phyloP scores from a whole-genome alignment of 2,329 filamentous ascomycete species.

The Ophiostoma australiae region DNA sequence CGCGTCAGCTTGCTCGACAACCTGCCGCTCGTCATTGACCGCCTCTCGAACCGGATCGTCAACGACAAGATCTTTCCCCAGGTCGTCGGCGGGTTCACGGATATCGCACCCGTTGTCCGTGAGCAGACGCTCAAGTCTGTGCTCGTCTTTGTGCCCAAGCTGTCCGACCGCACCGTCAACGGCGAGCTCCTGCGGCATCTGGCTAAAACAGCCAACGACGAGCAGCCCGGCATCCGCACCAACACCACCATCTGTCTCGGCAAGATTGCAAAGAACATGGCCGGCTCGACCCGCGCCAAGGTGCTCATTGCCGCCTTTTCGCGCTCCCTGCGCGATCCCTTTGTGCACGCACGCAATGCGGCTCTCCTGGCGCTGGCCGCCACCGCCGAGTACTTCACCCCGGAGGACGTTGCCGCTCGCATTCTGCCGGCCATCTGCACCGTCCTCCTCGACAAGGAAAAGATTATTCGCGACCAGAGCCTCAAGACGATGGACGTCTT shows the following conservation, averaged over 20 bases:
- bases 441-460: conserved; percentile 88
- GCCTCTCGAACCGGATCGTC: conserved; percentile 78
- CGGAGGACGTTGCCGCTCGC: conserved; percentile 82
- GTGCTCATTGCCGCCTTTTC: conserved; percentile 91
- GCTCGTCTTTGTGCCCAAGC: conserved; percentile 76
- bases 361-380: conserved; percentile 79
- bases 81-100: conserved; percentile 93
- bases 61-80: conserved; percentile 97
- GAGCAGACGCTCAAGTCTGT: conserved; percentile 97
- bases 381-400: conserved; percentile 78
- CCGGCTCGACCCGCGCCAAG: conserved; percentile 72
- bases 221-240: conserved; percentile 92
- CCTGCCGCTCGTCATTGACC: conserved; percentile 84
- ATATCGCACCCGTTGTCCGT: conserved; percentile 81
- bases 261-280: conserved; percentile 88
- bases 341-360: conserved; percentile 88
- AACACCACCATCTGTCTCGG: conserved; percentile 97
- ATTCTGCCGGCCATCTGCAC: conserved; percentile 82
- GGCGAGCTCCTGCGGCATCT: conserved; percentile 86
- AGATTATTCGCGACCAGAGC: conserved; percentile 85
- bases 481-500: conserved; percentile 86
- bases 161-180: conserved; percentile 89
- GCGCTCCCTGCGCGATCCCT: conserved; percentile 83
- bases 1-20: conserved; percentile 88
- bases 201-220: conserved; percentile 94